Percentiles rank a stretch among this genome's conserved stretches.
These are phyloP conservation scores for Curvularia lunata DNA, from an alignment of 2,329 filamentous ascomycete genomes.

Conservation along the genomic window DNA sequence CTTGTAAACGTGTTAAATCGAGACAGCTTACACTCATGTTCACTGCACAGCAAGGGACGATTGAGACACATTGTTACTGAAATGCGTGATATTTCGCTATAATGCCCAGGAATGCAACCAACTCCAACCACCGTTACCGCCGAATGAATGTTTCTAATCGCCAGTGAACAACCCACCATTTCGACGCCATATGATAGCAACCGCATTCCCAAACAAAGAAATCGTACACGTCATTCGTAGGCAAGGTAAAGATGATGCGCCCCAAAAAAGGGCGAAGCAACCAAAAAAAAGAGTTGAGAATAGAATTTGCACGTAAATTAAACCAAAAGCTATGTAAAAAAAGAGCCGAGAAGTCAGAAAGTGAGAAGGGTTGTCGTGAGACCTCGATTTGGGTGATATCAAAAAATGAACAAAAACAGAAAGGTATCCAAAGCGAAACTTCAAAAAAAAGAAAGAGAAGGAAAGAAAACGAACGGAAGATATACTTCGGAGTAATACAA, in stretches of 20 bases:
- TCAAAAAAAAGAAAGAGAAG: not conserved
- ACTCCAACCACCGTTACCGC: not conserved
- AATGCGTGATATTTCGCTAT: not conserved
- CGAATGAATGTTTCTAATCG: not conserved
- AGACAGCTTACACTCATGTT: not conserved
- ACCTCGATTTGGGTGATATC: not conserved
- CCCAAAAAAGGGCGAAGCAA: not conserved
- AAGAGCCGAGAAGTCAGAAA: not conserved
- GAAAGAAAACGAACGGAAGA: not conserved
- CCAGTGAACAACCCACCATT: not conserved
- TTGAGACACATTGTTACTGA: not conserved
- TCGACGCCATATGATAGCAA: not conserved
- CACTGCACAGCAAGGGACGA: not conserved
- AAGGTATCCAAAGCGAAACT: constrained; percentile 2
- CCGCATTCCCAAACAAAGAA: not conserved
- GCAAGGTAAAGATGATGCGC: not conserved
- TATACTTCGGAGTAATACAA: not conserved
- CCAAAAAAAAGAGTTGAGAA: not conserved
- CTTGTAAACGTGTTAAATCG: not conserved
- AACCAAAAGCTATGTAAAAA: not conserved
- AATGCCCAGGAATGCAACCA: not conserved
- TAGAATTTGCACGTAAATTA: not conserved
- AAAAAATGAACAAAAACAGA: not conserved
- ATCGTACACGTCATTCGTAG: not conserved
- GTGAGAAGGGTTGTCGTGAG: not conserved